A percentile compares a stretch with the other conserved stretches of the same genome.
phyloP scores from a whole-genome alignment of 2,329 filamentous ascomycete genomes.

The Fusarium nurragi region DNA sequence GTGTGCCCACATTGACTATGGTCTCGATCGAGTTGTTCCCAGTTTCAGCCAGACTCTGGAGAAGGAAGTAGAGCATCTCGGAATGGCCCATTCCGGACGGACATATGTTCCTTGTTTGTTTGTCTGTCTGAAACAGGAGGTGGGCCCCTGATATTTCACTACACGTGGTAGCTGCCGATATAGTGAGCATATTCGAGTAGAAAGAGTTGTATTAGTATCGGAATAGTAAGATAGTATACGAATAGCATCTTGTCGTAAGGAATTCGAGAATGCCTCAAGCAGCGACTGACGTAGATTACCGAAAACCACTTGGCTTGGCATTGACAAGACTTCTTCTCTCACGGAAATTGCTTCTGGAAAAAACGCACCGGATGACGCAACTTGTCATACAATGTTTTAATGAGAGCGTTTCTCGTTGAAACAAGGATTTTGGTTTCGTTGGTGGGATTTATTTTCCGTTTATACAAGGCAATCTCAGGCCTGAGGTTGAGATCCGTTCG shows the following conservation, averaged over 20 bases:
- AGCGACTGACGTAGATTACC: background rate
- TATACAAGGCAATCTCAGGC: conserved; percentile 1
- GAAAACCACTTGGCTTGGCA: conserved; percentile 3
- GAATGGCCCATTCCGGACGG: conserved; percentile 17
- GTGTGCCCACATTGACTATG: conserved; percentile 20
- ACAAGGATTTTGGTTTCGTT: conserved; percentile 24
- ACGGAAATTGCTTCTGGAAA: background rate
- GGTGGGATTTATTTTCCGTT: conserved; percentile 33
- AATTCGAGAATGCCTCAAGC: background rate
- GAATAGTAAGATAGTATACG: background rate
- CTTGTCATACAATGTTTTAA: conserved; percentile 1
- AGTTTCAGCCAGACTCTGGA: conserved; percentile 18
- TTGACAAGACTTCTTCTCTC: background rate
- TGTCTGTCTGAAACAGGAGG: conserved; percentile 32
- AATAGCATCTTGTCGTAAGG: background rate
- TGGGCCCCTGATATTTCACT: conserved; percentile 32
- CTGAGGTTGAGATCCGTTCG: conserved; percentile 16
- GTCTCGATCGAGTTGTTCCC: conserved; percentile 24
- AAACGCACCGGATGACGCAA: background rate
- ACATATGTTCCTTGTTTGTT: conserved; percentile 14
- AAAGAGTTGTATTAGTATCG: background rate
- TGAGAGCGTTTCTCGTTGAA: conserved; percentile 18
- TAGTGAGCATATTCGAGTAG: background rate
- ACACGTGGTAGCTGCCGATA: conserved; percentile 1
- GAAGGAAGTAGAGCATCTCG: conserved; percentile 9